Conservation (phyloP, 1,284 basidiomycete genomes). For the Malassezia psittaci region DNA sequence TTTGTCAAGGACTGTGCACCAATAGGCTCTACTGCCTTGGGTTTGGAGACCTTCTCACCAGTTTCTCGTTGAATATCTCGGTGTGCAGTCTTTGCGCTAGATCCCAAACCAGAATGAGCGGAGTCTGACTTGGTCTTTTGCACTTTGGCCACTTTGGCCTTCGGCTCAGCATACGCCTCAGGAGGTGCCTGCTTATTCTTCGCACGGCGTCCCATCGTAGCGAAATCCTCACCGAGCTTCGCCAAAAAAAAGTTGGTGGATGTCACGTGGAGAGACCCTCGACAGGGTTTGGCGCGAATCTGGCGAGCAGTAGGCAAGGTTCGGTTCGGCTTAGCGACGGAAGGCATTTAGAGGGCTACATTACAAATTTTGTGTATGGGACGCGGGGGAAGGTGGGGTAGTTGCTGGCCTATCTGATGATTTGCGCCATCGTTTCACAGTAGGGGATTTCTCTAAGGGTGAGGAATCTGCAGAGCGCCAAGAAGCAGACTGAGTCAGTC, state of each 20-base stretch:
- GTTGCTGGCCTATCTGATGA: no score
- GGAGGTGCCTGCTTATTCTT: conserved; percentile 72
- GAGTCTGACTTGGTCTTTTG: neutral
- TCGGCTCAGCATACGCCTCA: conserved; percentile 29
- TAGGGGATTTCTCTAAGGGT: no score
- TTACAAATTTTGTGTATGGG: neutral
- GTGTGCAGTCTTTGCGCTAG: neutral
- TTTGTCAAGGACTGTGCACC: neutral
- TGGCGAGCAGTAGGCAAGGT: neutral
- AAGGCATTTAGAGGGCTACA: no score
- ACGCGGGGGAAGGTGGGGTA: no score
- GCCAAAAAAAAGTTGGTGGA: conserved; percentile 3
- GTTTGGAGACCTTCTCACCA: neutral
- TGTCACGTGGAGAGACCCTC: neutral
- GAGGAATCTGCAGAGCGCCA: no score
- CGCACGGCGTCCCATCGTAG: conserved; percentile 72
- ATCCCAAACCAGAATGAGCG: neutral
- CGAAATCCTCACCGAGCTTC: neutral
- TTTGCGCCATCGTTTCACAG: no score
- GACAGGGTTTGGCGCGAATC: neutral
- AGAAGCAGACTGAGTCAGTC: no score
- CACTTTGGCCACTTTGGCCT: neutral
- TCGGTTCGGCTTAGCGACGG: neutral
- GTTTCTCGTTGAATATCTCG: neutral
- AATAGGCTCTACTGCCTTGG: neutral